Base-by-base conservation (phyloP, 768 basidiomycete species). In the Lactarius akahatsu region DNA sequence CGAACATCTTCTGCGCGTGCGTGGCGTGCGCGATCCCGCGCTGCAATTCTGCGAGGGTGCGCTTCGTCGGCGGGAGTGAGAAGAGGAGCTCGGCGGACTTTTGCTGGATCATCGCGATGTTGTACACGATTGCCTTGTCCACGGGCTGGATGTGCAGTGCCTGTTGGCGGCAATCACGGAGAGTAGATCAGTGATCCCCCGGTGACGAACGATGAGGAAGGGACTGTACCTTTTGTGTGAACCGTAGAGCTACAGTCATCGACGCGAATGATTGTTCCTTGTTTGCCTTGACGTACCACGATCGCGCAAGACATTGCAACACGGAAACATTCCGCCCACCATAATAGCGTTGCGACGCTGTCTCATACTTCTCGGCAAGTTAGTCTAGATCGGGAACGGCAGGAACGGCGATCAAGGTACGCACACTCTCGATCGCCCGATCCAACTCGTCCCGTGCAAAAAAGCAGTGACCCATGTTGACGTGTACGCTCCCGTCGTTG, bases 31-130 rank as follows among this genome's bases (percentile, higher is more conserved):
- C 85, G 62, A 94, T 86, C 2, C 89, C 92, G 56, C 80, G 80
- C 67, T 90, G 82, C 26, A 98, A 81, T 68, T 98, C 94, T 63
- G 85, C 86, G 10, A 95, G 80, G 2, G 90, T 86, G 23, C 96
- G 88, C 74, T 94, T 94, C 32, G 86, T 80, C 1, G 89, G 83
- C 1, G 82, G 81, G 30, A 96, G 77, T 1, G 86, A 82, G 70
- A 94, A 88, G 30, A 98, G 78, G 78, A 98, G 83, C 75, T 98
- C 96, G 0, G 94, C 92, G 0, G 92, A 89, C 77, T 98, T 98
- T 75, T 99, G 97, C 76, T 96, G 89, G 40, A 98, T 94, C 91
- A 99, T 96, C 62, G 96, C 96, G 72, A 98, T 92, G 76, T 99
- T 98, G 78, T 96, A 98, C 52, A 94, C 67, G 59, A 90, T 87